Conservation (phyloP, 2,329 filamentous ascomycete species). For the Pseudogymnoascus destructans region DNA sequence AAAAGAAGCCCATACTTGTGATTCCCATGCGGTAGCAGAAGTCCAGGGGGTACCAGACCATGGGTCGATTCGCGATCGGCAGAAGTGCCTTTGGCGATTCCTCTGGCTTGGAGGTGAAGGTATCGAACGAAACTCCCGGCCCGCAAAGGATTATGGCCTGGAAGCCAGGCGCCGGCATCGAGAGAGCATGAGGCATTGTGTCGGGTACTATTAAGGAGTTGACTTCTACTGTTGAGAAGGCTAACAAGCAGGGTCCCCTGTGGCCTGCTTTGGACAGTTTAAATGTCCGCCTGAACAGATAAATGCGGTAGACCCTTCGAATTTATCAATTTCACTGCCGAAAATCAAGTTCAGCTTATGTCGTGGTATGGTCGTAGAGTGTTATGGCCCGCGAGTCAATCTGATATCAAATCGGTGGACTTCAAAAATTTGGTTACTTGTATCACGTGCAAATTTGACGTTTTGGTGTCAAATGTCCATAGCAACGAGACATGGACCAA, state of each 20-base stretch:
- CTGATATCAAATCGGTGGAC: background rate
- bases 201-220: background rate
- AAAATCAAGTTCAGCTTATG: background rate
- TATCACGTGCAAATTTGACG: constrained; percentile 4
- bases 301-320: background rate
- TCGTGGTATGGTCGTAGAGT: constrained; percentile 7
- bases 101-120: constrained; percentile 67
- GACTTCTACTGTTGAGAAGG: background rate
- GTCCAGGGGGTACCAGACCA: constrained; percentile 83
- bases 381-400: constrained; percentile 2
- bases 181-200: constrained; percentile 61
- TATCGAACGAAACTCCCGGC: constrained; percentile 68
- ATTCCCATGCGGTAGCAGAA: constrained; percentile 75
- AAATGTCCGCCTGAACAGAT: background rate
- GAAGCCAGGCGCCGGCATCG: constrained; percentile 62
- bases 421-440: constrained; percentile 4
- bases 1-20: constrained; percentile 41
- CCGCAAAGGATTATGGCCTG: constrained; percentile 76
- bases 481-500: background rate
- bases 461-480: background rate
- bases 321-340: background rate
- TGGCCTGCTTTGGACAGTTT: background rate
- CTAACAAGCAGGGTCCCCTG: background rate
- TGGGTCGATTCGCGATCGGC: constrained; percentile 71
- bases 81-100: constrained; percentile 72